Conservation (phyloP, 1,139 yeast species). For the Yamadazyma taylorii region DNA sequence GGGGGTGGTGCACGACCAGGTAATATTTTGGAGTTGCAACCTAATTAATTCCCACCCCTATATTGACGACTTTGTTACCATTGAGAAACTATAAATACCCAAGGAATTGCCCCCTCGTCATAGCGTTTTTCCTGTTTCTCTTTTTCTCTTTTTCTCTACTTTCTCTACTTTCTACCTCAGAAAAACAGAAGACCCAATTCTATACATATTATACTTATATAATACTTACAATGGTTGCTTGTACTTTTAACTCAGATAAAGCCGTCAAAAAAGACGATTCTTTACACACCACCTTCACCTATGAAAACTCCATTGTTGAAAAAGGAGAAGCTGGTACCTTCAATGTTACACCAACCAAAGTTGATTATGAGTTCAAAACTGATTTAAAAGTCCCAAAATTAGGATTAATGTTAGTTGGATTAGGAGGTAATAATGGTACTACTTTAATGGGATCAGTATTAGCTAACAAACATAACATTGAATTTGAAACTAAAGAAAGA, state of each 20-base stretch:
- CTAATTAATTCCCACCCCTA: slow-evolving; percentile 1
- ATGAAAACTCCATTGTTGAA: slow-evolving; percentile 34
- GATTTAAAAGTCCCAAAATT: slow-evolving; percentile 82
- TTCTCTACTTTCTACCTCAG: background rate
- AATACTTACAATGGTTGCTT: slow-evolving; percentile 20
- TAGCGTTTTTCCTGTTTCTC: too few relatives aligned
- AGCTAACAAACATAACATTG: slow-evolving; percentile 79
- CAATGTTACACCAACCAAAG: slow-evolving; percentile 68
- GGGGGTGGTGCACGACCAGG: slow-evolving; percentile 3
- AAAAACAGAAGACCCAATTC: too few relatives aligned
- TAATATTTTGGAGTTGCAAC: too few relatives aligned
- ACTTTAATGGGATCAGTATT: slow-evolving; percentile 82
- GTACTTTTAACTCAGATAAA: slow-evolving; percentile 65
- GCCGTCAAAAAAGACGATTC: slow-evolving; percentile 58
- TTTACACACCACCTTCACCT: slow-evolving; percentile 66
- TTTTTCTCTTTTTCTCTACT: slow-evolving; percentile 4
- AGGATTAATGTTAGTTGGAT: slow-evolving; percentile 88
- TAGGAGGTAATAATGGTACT: slow-evolving; percentile 97
- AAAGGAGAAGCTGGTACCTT: slow-evolving; percentile 55
- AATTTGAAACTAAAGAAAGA: slow-evolving; percentile 84
- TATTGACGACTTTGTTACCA: too few relatives aligned
- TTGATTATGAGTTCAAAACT: slow-evolving; percentile 82
- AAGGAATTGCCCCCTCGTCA: slow-evolving; percentile 9
- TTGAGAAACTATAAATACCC: slow-evolving; percentile 15
- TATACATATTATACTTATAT: background rate